These are phyloP conservation scores for Phytophthora hibernalis DNA, from an alignment of 352 stramenopile genomes.

Conservation along the genomic window DNA sequence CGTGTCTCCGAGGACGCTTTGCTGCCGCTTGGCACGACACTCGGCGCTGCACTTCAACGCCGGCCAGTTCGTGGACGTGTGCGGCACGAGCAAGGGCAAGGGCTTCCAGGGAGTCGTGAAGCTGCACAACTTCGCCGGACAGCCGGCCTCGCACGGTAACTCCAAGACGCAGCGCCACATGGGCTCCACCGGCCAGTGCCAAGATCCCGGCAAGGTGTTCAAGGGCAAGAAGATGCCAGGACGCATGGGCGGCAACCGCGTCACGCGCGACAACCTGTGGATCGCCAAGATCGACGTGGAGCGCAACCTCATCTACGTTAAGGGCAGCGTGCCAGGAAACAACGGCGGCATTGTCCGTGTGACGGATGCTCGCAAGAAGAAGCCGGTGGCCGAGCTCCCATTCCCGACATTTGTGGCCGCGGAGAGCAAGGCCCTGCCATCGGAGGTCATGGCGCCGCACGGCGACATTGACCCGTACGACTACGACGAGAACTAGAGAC, in stretches of 20 bases:
- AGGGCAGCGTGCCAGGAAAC: constrained; percentile 92
- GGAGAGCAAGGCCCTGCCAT: constrained; percentile 58
- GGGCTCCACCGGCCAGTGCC: constrained; percentile 97
- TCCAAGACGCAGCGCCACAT: constrained; percentile 97
- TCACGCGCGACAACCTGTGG: constrained; percentile 97
- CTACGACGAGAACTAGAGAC: constrained; percentile 83
- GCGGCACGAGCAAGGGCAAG: constrained; percentile 93
- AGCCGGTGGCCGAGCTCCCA: constrained; percentile 56
- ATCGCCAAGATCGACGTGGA: constrained; percentile 92
- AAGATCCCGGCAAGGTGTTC: constrained; percentile 98
- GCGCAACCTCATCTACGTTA: constrained; percentile 95
- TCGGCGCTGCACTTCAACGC: constrained; percentile 97
- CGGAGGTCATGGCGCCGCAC: constrained; percentile 80
- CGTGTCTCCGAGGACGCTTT: constrained; percentile 92
- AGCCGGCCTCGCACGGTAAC: constrained; percentile 98
- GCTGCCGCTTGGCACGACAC: constrained; percentile 88
- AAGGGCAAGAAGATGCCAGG: constrained; percentile 99
- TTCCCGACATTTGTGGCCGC: constrained; percentile 82
- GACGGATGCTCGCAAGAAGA: constrained; percentile 91
- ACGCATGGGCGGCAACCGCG: constrained; percentile 94
- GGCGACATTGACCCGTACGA: constrained; percentile 83
- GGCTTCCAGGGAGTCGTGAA: constrained; percentile 98
- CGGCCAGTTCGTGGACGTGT: constrained; percentile 98
- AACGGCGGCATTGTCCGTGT: constrained; percentile 88
- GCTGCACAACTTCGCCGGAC: constrained; percentile 96